Base-by-base conservation (phyloP, 2,329 filamentous ascomycete genomes). In the Thelonectria olida region DNA sequence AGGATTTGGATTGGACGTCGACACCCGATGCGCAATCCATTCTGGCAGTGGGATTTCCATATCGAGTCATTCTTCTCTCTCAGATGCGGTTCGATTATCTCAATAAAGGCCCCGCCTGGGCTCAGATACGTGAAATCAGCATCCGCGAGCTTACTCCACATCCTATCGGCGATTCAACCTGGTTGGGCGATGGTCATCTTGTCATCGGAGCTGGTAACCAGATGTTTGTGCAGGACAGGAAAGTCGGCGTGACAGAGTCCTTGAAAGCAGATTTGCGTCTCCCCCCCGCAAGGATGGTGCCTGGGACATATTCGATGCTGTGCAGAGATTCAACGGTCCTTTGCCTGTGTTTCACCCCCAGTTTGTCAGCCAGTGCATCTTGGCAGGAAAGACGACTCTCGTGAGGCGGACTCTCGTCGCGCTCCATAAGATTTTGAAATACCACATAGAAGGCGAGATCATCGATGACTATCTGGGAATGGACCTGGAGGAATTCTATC, bases 71-170 rank as follows among this genome's bases (percentile, higher is more conserved):
- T 27, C 82, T 97, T 2, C 85, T 97, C 23, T 90, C 91, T 6
- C 93, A 97, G 73, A 89, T 97, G 79, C 90, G 94, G 12, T 97
- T 96, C 72, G 93, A 97, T 76, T 97, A 97, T 73, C 82, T 97
- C 17, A 93, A 94, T 70, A 90, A 92, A 62, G 91, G 91, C 1
- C 92, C 93, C n/a, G 92, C 93, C 0, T 97, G 94, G 94, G 91
- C 92, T 1, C 84, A 91, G 22, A 90, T 97, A 60, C 85, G 92
- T 45, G 91, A 97, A 73, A 92, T 97, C 58, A 88, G 85, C 69
- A 94, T 93, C 60, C 85, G 90, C 63, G 90, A 94, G 61, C 81
- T 93, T 36, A 97, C 93, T 12, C 92, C 93, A 25, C 92, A 97
- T 75, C 92, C 93, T 0, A 97, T 97, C 51, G 94, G 93, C 2